Percentiles rank a stretch among this genome's conserved stretches.
These are phyloP conservation scores for Arabidopsis thaliana DNA, from an alignment of 345 rosid species.

Conservation along the genomic window DNA sequence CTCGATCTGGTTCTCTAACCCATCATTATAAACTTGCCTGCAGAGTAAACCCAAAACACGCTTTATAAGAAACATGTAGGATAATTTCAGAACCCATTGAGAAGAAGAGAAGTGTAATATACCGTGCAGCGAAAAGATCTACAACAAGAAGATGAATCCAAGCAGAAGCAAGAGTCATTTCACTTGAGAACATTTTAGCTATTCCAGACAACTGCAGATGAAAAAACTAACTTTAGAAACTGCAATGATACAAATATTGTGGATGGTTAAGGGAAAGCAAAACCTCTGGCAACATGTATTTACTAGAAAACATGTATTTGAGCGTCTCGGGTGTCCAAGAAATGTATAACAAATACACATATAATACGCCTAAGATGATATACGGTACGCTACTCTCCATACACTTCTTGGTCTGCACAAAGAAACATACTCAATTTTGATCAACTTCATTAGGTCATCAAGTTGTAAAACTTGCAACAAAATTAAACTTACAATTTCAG, in stretches of 20 bases:
- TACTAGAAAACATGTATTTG: constrained; percentile 68
- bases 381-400: constrained; percentile 77
- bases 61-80: neutral
- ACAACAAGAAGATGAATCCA: constrained; percentile 92
- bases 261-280: neutral
- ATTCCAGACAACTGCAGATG: constrained; percentile 72
- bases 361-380: constrained; percentile 69
- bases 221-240: neutral
- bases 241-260: neutral
- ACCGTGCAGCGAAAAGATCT: constrained; percentile 98
- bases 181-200: constrained; percentile 83
- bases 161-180: constrained; percentile 87
- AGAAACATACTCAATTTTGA: constrained; percentile 13
- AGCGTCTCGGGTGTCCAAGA: constrained; percentile 89
- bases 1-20: constrained; percentile 73
- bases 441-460: neutral
- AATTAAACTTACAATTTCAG: constrained; percentile 60
- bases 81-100: neutral
- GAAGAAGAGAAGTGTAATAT: neutral
- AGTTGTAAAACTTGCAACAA: neutral
- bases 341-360: constrained; percentile 73
- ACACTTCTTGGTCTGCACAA: constrained; percentile 71
- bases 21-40: constrained; percentile 90
- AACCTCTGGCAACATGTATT: constrained; percentile 92
- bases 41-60: constrained; percentile 23